phyloP scores from a whole-genome alignment of 2,329 filamentous ascomycete genomes.

The Dactylonectria macrodidyma region DNA sequence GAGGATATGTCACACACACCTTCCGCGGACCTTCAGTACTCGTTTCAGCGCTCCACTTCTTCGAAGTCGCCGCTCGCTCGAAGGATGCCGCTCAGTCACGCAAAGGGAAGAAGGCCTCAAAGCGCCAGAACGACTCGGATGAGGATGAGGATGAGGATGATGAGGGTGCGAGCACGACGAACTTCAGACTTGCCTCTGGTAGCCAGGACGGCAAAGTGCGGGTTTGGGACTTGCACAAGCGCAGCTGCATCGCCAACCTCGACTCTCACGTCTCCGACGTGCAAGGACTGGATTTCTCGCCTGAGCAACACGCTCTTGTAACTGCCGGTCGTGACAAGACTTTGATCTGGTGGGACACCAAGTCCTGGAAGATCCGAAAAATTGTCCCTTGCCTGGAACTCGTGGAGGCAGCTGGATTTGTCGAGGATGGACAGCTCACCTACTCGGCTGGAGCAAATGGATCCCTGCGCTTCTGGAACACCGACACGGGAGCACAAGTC shows the following conservation, averaged over 20 bases:
- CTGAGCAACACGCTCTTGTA: slow-evolving; percentile 80
- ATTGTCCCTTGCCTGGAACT: slow-evolving; percentile 89
- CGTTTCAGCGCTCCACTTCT: slow-evolving; percentile 92
- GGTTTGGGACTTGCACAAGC: slow-evolving; percentile 92
- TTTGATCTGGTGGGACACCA: slow-evolving; percentile 90
- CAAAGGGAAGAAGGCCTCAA: slow-evolving; percentile 55
- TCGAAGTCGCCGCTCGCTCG: slow-evolving; percentile 75
- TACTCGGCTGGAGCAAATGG: slow-evolving; percentile 91
- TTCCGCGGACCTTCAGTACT: slow-evolving; percentile 94
- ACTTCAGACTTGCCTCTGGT: slow-evolving; percentile 89
- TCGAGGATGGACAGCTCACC: slow-evolving; percentile 78
- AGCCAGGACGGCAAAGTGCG: slow-evolving; percentile 94
- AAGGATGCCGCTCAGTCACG: slow-evolving; percentile 41
- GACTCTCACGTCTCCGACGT: slow-evolving; percentile 97
- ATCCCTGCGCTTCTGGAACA: slow-evolving; percentile 86
- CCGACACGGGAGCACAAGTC: slow-evolving; percentile 82
- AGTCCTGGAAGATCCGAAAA: slow-evolving; percentile 85
- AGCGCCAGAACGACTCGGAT: slow-evolving; percentile 53
- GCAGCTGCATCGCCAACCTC: slow-evolving; percentile 81
- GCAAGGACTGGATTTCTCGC: slow-evolving; percentile 86
- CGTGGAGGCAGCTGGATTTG: slow-evolving; percentile 87
- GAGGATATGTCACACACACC: slow-evolving; percentile 93
- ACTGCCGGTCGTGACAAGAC: slow-evolving; percentile 95
- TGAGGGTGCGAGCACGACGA: slow-evolving; percentile 61
- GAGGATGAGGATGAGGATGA: slow-evolving; percentile 56